These are phyloP conservation scores for Colletotrichum brevisporum DNA, from an alignment of 2,329 filamentous ascomycete genomes.

Conservation along the genomic window DNA sequence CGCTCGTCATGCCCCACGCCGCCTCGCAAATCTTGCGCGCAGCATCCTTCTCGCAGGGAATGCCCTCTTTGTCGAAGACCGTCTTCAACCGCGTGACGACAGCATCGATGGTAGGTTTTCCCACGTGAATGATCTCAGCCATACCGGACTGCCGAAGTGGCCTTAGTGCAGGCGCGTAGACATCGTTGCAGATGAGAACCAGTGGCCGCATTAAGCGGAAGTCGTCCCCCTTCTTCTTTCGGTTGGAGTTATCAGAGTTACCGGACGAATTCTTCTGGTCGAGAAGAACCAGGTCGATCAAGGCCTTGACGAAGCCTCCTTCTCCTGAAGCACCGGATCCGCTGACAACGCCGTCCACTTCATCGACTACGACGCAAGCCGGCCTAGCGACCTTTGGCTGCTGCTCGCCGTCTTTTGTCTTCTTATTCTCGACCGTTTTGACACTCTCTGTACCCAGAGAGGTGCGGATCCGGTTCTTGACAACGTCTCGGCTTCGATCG, in stretches of 20 bases:
- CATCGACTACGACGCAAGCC: slow-evolving; percentile 94
- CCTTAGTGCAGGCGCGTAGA: slow-evolving; percentile 91
- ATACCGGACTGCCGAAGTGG: slow-evolving; percentile 87
- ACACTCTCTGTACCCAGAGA: slow-evolving; percentile 96
- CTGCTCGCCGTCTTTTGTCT: slow-evolving; percentile 63
- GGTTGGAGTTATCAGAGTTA: slow-evolving; percentile 47
- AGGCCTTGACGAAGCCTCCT: slow-evolving; percentile 93
- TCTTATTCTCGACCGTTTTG: slow-evolving; percentile 77
- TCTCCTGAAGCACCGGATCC: slow-evolving; percentile 85
- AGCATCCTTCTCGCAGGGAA: slow-evolving; percentile 89
- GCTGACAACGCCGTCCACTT: slow-evolving; percentile 93
- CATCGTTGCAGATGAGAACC: slow-evolving; percentile 96
- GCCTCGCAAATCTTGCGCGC: slow-evolving; percentile 87
- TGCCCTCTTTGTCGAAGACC: slow-evolving; percentile 91
- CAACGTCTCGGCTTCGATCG: slow-evolving; percentile 89
- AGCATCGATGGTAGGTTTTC: slow-evolving; percentile 88
- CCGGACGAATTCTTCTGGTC: slow-evolving; percentile 81
- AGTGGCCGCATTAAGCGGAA: slow-evolving; percentile 90
- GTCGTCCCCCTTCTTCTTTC: slow-evolving; percentile 82
- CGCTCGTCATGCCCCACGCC: slow-evolving; percentile 83
- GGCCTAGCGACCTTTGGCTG: slow-evolving; percentile 83
- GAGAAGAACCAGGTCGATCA: slow-evolving; percentile 89
- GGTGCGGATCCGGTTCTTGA: slow-evolving; percentile 91
- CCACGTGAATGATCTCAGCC: slow-evolving; percentile 92
- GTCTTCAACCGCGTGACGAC: slow-evolving; percentile 85